A percentile compares a stretch with the other conserved stretches of the same genome.
Conservation (phyloP, 768 basidiomycete species). For the Cubamyces sp. region DNA sequence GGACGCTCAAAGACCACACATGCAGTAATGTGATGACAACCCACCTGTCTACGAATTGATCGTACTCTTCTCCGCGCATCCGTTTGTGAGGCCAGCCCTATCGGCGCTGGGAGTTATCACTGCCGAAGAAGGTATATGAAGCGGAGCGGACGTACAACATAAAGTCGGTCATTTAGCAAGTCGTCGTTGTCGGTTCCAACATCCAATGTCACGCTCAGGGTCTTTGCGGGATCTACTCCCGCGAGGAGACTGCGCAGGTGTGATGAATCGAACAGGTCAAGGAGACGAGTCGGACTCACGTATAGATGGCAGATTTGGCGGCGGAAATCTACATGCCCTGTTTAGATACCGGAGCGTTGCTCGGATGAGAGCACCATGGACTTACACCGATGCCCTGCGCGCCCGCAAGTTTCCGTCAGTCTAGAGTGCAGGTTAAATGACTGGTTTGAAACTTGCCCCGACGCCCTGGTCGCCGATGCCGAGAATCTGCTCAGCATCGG, state of each 20-base stretch:
- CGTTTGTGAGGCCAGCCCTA: conserved; percentile 79
- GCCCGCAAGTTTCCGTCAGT: background rate
- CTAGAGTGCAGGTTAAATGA: background rate
- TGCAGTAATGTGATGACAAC: conserved; percentile 14
- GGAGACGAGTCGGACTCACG: conserved; percentile 43
- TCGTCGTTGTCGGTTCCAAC: conserved; percentile 77
- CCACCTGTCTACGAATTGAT: conserved; percentile 76
- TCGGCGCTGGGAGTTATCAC: background rate
- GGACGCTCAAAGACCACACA: background rate
- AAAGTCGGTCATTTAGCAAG: conserved; percentile 64
- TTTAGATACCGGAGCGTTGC: background rate
- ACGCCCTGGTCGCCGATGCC: conserved; percentile 81
- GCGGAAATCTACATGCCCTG: conserved; percentile 57
- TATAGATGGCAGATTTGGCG: conserved; percentile 80
- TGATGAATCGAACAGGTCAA: background rate
- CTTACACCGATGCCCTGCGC: conserved; percentile 43
- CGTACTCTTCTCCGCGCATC: conserved; percentile 72
- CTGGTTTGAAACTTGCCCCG: conserved; percentile 46
- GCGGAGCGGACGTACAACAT: conserved; percentile 53
- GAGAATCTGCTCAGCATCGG: conserved; percentile 84
- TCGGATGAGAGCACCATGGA: background rate
- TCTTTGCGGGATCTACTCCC: conserved; percentile 62
- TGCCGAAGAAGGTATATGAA: background rate
- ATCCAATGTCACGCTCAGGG: conserved; percentile 68
- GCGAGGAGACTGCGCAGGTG: conserved; percentile 55